phyloP scores from a whole-genome alignment of 2,329 filamentous ascomycete species.

The Colletotrichum brevisporum region DNA sequence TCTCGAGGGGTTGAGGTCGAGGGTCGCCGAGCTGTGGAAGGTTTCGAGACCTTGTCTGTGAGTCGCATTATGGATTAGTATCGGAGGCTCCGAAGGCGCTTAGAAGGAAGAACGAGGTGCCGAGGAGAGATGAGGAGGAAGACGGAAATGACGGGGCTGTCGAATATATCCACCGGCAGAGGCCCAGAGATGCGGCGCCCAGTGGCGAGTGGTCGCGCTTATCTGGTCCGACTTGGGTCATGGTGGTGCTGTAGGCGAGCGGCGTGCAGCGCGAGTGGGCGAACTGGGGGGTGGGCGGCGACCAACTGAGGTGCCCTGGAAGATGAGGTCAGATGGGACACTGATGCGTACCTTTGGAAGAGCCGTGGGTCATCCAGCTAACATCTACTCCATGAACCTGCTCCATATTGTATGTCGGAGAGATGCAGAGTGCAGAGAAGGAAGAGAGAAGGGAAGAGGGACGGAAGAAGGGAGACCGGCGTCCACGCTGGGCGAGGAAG shows the following conservation, averaged over 20 bases:
- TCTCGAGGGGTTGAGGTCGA: conserved; percentile 33
- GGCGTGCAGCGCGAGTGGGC: conserved; percentile 8
- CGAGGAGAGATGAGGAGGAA: background rate
- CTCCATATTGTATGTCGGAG: conserved; percentile 72
- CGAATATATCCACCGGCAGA: conserved; percentile 30
- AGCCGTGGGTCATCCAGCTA: conserved; percentile 88
- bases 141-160: conserved; percentile 22
- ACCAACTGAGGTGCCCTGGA: conserved; percentile 23
- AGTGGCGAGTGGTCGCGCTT: conserved; percentile 36
- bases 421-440: background rate
- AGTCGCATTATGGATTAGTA: conserved; percentile 36
- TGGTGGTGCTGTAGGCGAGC: conserved; percentile 25
- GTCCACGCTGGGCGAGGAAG: conserved; percentile 27
- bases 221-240: conserved; percentile 35
- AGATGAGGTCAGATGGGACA: conserved; percentile 39
- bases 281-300: conserved; percentile 18
- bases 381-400: conserved; percentile 87
- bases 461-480: background rate
- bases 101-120: conserved; percentile 7
- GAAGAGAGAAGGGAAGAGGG: background rate
- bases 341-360: conserved; percentile 78
- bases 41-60: conserved; percentile 37
- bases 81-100: background rate
- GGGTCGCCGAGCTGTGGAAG: conserved; percentile 24
- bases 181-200: conserved; percentile 19